phyloP scores from a whole-genome alignment of 805 yeast species.

The Ogataea corticis region DNA sequence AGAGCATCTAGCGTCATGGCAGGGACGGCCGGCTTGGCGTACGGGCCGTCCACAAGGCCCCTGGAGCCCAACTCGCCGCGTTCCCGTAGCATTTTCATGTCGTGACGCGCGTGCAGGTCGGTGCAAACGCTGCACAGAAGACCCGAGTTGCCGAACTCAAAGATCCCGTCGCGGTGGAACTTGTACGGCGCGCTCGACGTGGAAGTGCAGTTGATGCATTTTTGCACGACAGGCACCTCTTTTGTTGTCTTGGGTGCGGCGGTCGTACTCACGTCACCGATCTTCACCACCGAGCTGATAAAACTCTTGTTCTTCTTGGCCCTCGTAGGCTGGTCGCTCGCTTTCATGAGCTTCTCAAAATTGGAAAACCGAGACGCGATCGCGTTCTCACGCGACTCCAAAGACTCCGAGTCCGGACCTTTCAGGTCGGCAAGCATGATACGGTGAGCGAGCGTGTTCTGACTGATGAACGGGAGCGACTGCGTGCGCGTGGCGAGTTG shows the following conservation, averaged over 20 bases:
- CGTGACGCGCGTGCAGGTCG: conserved; percentile 23
- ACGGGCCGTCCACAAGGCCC: conserved; percentile 37
- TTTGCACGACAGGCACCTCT: conserved; percentile 10
- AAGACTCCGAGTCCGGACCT: conserved; percentile 12
- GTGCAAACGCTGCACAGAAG: conserved; percentile 34
- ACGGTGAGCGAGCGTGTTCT: conserved; percentile 34
- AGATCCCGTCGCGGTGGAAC: conserved; percentile 35
- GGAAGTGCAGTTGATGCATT: conserved; percentile 35
- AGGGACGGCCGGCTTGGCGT: conserved; percentile 13
- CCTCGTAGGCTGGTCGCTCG: conserved; percentile 28
- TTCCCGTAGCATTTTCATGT: conserved; percentile 27
- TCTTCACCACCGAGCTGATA: conserved; percentile 32
- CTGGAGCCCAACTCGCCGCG: conserved; percentile 35
- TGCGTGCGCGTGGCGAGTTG: conserved; percentile 37
- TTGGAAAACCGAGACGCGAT: conserved; percentile 34
- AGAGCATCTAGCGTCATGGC: conserved; percentile 7
- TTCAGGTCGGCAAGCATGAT: conserved; percentile 32
- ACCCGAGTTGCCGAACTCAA: conserved; percentile 37
- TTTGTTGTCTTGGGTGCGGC: conserved; percentile 14
- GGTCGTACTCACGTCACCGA: conserved; percentile 27
- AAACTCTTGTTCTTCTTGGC: conserved; percentile 35
- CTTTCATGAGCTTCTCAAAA: conserved; percentile 28
- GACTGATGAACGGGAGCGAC: conserved; percentile 35
- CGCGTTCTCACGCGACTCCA: conserved; percentile 28
- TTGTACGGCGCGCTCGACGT: conserved; percentile 33